These are phyloP conservation scores for Senecio squalidus DNA, from an alignment of 140 eudicot genomes.

Conservation along the genomic window DNA sequence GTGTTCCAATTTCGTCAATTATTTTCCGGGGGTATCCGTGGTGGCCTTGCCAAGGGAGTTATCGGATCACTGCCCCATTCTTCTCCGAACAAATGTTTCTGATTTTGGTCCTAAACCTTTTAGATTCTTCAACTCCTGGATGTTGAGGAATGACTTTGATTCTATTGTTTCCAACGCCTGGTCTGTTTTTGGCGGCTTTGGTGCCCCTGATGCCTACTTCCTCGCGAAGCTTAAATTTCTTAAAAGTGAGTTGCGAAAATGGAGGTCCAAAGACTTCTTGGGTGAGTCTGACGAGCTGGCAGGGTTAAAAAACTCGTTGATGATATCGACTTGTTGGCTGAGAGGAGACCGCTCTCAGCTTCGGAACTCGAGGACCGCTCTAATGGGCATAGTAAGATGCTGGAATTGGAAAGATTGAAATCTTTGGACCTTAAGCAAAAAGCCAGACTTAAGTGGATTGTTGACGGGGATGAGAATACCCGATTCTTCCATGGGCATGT, in stretches of 20 bases:
- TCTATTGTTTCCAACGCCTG: background rate
- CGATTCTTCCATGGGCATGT: background rate
- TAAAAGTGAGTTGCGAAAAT: background rate
- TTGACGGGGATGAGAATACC: no score
- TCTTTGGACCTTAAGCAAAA: background rate
- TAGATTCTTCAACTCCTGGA: no score
- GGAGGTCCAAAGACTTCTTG: background rate
- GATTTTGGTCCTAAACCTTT: no score
- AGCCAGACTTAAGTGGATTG: no score
- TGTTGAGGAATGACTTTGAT: background rate
- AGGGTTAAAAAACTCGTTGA: background rate
- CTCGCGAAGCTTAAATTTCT: background rate
- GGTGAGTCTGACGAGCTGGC: background rate
- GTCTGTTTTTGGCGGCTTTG: background rate
- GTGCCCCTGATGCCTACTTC: background rate
- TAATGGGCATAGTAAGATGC: background rate
- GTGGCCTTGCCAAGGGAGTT: background rate
- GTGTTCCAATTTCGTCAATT: background rate
- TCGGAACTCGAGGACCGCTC: background rate
- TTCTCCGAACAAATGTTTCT: background rate
- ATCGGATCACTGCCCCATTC: background rate
- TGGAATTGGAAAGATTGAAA: background rate
- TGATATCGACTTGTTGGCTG: background rate
- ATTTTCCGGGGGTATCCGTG: background rate
- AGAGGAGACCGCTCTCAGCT: background rate